A percentile compares a stretch with the other conserved stretches of the same genome.
phyloP scores from a whole-genome alignment of 495 filamentous ascomycete genomes.

The Penicillium maclennaniae region DNA sequence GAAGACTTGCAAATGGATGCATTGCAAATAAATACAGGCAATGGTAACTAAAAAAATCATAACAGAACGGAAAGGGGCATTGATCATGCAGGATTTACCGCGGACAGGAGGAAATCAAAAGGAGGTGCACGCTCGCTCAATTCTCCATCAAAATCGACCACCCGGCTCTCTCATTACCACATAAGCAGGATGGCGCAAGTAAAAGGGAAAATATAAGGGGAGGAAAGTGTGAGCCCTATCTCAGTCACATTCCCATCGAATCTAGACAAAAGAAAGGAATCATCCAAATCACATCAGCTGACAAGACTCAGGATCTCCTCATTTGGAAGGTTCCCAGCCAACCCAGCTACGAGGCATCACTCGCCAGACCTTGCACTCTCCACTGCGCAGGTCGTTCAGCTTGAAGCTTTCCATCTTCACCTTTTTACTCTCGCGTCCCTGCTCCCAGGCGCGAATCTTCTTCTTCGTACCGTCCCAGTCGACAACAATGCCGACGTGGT shows the following conservation, averaged over 20 bases:
- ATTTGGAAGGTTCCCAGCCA: conserved; percentile 63
- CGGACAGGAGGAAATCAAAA: conserved; percentile 12
- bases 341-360: conserved; percentile 91
- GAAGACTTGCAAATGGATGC: conserved; percentile 12
- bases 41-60: conserved; percentile 16
- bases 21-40: conserved; percentile 26
- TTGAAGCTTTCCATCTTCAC: conserved; percentile 91
- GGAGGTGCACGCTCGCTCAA: conserved; percentile 29
- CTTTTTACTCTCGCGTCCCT: conserved; percentile 91
- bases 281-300: not conserved
- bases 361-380: conserved; percentile 97
- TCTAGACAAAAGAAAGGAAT: conserved; percentile 13
- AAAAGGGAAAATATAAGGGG: conserved; percentile 10
- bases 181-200: conserved; percentile 13
- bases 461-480: conserved; percentile 99
- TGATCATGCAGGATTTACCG: conserved; percentile 23
- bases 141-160: conserved; percentile 21
- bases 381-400: conserved; percentile 84
- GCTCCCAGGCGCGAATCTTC: conserved; percentile 93
- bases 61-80: conserved; percentile 9
- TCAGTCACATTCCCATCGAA: conserved; percentile 21
- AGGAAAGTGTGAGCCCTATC: conserved; percentile 9
- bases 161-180: conserved; percentile 24
- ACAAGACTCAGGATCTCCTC: conserved; percentile 3
- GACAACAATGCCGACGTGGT: conserved; percentile 93